Base-by-base conservation (phyloP, 2,329 filamentous ascomycete genomes). In the Ceratocystis lukuohia region DNA sequence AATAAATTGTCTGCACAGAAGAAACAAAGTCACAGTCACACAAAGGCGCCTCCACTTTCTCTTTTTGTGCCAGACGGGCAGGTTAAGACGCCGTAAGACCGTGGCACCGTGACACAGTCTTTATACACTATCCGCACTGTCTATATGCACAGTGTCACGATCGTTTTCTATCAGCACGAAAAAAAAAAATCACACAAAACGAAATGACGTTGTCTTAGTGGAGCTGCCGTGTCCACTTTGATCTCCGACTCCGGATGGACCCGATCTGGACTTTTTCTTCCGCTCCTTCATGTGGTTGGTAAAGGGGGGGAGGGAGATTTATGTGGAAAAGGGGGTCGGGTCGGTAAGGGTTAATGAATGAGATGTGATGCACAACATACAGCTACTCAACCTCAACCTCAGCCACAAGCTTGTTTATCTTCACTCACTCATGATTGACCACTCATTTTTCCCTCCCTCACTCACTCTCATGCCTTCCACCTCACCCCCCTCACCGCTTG, bases 171-270 rank as follows among this genome's bases (percentile, higher is more conserved):
- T 59, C 56, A 65, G 50, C 46, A 48, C 8, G 25, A 59, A 17
- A 10, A 41, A 44, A 56, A 56, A n/a, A 15, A 15, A 28, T 37
- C 7, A 59, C 33, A 56, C 22, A 57, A 64, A 30, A 57, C 33
- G 22, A 59, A 65, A 57, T 44, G 30, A 59, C n/a, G 53, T 48
- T 65, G 15, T 61, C 48, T n/a, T 65, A 8, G 48, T 59, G 61
- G 46, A 46, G 44, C 46, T 33, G 44, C 44, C 50, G 64, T 41
- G 41, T 57, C 64, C 64, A 61, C 53, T 48, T 65, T 65, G 48
- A 65, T 45, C 22, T 65, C 63, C 63, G 63, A 65, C 50, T 65
- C 63, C 63, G 63, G 50, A 57, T 53, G 50, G 50, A 59, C 37
- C 63, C 63, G 61, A 62, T 62, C 41, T 28, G 44, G 46, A 30